Conservation (phyloP, 805 yeast genomes). For the Candida corydali region DNA sequence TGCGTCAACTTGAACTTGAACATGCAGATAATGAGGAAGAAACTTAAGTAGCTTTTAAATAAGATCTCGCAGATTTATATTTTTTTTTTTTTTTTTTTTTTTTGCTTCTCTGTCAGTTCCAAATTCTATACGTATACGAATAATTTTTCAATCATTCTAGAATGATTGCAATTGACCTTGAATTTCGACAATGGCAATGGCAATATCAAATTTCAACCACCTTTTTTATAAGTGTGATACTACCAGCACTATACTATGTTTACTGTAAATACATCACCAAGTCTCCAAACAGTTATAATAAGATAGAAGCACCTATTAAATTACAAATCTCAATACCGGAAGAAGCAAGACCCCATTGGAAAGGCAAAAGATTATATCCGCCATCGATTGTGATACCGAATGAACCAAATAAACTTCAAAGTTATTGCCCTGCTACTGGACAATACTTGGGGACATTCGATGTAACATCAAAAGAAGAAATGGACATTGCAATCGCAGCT, state of each 20-base stretch:
- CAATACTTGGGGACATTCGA: conserved; percentile 74
- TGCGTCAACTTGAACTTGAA: conserved; percentile 18
- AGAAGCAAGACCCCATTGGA: conserved; percentile 87
- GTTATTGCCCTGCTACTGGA: conserved; percentile 96
- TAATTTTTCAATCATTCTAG: not conserved
- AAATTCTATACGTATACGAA: not conserved
- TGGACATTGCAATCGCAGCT: conserved; percentile 56
- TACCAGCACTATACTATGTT: conserved; percentile 31
- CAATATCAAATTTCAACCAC: conserved; percentile 44
- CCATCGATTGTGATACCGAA: conserved; percentile 50
- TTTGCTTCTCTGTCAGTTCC: too few species aligned
- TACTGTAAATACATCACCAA: conserved; percentile 34
- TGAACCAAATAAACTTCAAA: conserved; percentile 68
- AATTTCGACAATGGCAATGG: conserved; percentile 38
- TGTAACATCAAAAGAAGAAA: conserved; percentile 62
- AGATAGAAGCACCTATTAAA: conserved; percentile 42
- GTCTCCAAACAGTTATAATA: conserved; percentile 37
- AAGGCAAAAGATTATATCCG: conserved; percentile 73
- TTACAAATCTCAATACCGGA: conserved; percentile 60
- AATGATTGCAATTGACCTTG: conserved; percentile 43
- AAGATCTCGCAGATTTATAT: not conserved
- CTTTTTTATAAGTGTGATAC: conserved; percentile 35
- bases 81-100: too few species aligned
- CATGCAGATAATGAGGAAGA: not conserved
- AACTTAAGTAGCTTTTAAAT: not conserved